phyloP scores from a whole-genome alignment of 805 yeast species.

The Hanseniaspora mollemarum region DNA sequence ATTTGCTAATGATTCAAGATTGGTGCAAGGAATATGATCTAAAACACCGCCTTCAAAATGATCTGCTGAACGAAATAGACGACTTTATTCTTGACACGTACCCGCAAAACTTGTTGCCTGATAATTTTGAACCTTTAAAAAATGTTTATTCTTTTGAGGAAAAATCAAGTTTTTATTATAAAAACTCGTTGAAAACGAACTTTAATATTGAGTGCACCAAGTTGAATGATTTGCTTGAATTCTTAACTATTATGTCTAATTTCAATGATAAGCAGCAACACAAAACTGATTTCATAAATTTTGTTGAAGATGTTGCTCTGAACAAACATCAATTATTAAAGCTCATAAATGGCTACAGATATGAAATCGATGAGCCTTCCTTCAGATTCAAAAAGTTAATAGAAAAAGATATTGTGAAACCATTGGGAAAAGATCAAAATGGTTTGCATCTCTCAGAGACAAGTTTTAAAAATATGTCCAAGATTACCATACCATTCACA shows the following conservation, averaged over 20 bases:
- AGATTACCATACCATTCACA: conserved; percentile 7
- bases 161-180: not conserved
- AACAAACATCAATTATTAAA: conserved; percentile 46
- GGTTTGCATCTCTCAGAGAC: conserved; percentile 13
- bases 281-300: not conserved
- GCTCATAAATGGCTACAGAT: conserved; percentile 62
- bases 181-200: not conserved
- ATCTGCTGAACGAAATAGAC: conserved; percentile 6
- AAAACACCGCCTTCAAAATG: conserved; percentile 17
- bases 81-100: not conserved
- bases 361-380: conserved; percentile 70
- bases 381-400: conserved; percentile 35
- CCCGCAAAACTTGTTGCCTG: conserved; percentile 2
- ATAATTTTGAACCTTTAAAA: not conserved
- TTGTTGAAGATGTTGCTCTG: not conserved
- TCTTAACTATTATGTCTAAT: conserved; percentile 12
- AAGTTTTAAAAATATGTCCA: conserved; percentile 16
- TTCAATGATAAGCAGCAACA: conserved; percentile 13
- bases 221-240: conserved; percentile 7
- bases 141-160: conserved; percentile 1
- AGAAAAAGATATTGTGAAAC: not conserved
- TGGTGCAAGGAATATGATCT: conserved; percentile 52
- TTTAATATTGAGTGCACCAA: conserved; percentile 3
- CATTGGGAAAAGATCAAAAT: not conserved
- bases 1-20: conserved; percentile 77